Evolutionary conservation across 495 filamentous ascomycete species (phyloP), one percentile per base, ranked within the genome.

Genomic region (Apiosordaria backusii): DNA sequence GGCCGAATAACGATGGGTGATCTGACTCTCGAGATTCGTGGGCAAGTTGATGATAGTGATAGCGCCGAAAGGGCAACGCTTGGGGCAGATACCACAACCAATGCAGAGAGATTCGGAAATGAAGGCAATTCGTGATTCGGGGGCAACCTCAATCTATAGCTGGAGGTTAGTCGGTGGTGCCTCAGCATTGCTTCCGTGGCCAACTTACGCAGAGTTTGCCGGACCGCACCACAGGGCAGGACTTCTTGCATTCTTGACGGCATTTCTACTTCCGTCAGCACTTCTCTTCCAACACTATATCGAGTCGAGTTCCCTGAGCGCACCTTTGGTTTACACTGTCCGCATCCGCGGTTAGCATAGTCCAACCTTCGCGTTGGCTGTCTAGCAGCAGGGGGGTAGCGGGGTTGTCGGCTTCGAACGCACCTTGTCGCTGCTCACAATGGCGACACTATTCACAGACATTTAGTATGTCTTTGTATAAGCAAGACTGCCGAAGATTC

Each of bases 31-130:
- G 76, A 99, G 87, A 79, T 98, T 99, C 78, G 95, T 98, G 64
- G 96, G 95, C 80, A 99, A 80, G 81, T 98, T 98, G 91, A 99
- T 98, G 77, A 99, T 98, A 76, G 93, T 92, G 80, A 99, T 99
- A 65, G 96, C 95, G 71, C 92, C 90, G 78, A 99, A 99, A n/a
- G 95, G 95, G 79, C 95, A 98, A 79, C 97, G 97, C 83, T 98
- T 98, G 26, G 92, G 92, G 75, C 95, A 99, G 80, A 99, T 99
- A 88, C 96, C 95, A 76, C 95, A 98, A 81, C 96, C 96, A 71
- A 98, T 77, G 58, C 75, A 77, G 6, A 77, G 71, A 60, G 86
- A 85, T 76, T 98, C 95, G 61, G 93, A 97, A 71, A 99, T 98
- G 85, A 98, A 99, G 72, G 95, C 96, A 71, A 99, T 92, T 74